Conservation (phyloP, 2,329 filamentous ascomycete genomes). For the Alternaria incomplexa region DNA sequence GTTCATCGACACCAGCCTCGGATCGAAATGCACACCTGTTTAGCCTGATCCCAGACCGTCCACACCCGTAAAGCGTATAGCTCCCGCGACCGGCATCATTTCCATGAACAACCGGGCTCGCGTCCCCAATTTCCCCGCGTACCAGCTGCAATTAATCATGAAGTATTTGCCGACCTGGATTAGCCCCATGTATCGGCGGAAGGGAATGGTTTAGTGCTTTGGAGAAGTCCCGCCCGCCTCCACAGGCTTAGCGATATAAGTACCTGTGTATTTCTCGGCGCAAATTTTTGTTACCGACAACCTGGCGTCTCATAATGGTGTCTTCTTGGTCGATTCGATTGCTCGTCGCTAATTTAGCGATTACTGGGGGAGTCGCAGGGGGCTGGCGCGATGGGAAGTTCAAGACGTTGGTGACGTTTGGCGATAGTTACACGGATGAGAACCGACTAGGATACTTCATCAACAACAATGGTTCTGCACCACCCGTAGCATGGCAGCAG, state of each 20-base stretch:
- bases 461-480: conserved; percentile 60
- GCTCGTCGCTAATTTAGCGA: conserved; percentile 27
- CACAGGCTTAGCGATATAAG: conserved; percentile 19
- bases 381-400: conserved; percentile 57
- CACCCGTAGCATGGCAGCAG: conserved; percentile 65
- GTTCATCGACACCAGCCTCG: neutral
- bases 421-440: conserved; percentile 80
- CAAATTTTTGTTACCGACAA: neutral
- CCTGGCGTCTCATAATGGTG: conserved; percentile 24
- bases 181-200: conserved; percentile 15
- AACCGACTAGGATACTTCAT: conserved; percentile 69
- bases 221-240: conserved; percentile 2
- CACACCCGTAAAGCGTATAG: conserved; percentile 23
- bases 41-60: conserved; percentile 34
- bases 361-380: conserved; percentile 21
- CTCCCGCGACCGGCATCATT: conserved; percentile 20
- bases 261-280: conserved; percentile 5
- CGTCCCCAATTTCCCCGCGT: conserved; percentile 20
- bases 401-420: conserved; percentile 71
- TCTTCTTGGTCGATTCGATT: conserved; percentile 26
- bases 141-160: conserved; percentile 19
- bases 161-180: neutral
- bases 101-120: conserved; percentile 16
- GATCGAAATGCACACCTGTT: conserved; percentile 16
- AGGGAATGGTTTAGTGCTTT: conserved; percentile 15